These are phyloP conservation scores for Mangifera indica DNA, from an alignment of 345 rosid species.

Conservation along the genomic window DNA sequence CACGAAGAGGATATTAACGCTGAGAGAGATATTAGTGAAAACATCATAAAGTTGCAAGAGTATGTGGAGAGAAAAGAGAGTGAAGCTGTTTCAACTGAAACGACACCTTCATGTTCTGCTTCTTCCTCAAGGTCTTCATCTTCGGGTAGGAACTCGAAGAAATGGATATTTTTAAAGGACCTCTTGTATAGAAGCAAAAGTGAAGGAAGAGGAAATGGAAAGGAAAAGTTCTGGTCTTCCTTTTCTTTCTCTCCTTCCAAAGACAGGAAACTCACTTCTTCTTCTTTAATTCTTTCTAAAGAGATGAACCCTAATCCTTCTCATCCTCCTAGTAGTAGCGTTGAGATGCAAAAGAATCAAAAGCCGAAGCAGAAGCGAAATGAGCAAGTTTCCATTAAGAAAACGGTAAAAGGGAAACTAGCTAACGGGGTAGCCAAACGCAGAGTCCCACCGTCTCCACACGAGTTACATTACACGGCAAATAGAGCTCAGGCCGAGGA, in stretches of 20 bases:
- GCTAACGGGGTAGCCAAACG: conserved; percentile 35
- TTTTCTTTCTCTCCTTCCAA: conserved; percentile 18
- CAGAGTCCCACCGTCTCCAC: conserved; percentile 36
- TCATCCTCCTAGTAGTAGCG: neutral
- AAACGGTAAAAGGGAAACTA: conserved; percentile 26
- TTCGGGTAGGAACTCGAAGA: conserved; percentile 36
- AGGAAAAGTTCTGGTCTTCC: conserved; percentile 18
- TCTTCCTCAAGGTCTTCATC: conserved; percentile 40
- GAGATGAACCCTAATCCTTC: conserved; percentile 21
- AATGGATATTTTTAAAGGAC: conserved; percentile 38
- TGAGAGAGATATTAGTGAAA: conserved; percentile 14
- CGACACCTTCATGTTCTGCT: conserved; percentile 28
- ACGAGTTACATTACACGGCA: conserved; percentile 47
- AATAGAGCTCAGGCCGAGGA: conserved; percentile 46
- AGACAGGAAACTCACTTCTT: conserved; percentile 5
- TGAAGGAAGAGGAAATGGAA: conserved; percentile 20
- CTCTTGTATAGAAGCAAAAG: conserved; percentile 27
- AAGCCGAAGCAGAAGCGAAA: conserved; percentile 32
- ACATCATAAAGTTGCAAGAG: conserved; percentile 3
- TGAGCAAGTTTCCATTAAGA: conserved; percentile 11
- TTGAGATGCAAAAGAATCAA: conserved; percentile 10
- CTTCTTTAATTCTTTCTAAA: neutral
- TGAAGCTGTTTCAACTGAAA: conserved; percentile 12
- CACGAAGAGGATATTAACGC: conserved; percentile 16
- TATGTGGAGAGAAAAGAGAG: neutral